Evolutionary conservation across 2,329 filamentous ascomycete genomes (phyloP).

Genomic region (Zasmidium angulare): DNA sequence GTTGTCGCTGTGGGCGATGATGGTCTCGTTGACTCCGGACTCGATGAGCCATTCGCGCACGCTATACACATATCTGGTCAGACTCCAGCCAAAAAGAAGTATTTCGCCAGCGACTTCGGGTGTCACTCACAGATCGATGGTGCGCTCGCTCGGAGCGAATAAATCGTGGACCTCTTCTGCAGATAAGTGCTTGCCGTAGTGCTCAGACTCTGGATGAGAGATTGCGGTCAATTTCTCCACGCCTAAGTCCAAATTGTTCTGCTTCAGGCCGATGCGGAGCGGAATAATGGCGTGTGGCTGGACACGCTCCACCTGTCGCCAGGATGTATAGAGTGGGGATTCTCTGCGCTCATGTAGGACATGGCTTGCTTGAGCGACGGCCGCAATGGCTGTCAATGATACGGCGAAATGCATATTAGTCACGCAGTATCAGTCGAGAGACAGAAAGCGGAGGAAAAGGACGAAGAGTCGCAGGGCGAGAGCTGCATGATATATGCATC

Average conservation of each 20-base stretch:
- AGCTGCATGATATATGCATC: too few species aligned
- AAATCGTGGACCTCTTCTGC: conserved; percentile 40
- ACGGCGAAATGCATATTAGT: too few species aligned
- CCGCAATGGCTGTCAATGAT: background rate
- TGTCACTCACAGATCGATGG: conserved; percentile 26
- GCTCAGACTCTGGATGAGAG: conserved; percentile 32
- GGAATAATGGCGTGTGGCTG: conserved; percentile 34
- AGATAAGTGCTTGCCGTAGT: conserved; percentile 38
- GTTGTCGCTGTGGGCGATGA: conserved; percentile 52
- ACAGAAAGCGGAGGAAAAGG: too few species aligned
- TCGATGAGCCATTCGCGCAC: conserved; percentile 56
- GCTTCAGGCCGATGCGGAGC: conserved; percentile 25
- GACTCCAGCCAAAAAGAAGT: background rate
- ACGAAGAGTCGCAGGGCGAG: too few species aligned
- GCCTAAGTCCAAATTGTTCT: conserved; percentile 23
- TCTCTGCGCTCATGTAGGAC: conserved; percentile 22
- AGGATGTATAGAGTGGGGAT: conserved; percentile 14
- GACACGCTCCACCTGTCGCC: conserved; percentile 39
- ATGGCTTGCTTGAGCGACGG: conserved; percentile 4
- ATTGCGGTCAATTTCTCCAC: conserved; percentile 34
- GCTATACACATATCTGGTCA: conserved; percentile 37
- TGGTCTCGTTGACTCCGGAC: conserved; percentile 51
- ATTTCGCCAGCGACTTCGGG: too few species aligned
- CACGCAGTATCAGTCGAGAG: too few species aligned
- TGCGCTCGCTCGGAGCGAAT: conserved; percentile 39